Conservation (phyloP, 495 filamentous ascomycete species). For the Neurospora africana region DNA sequence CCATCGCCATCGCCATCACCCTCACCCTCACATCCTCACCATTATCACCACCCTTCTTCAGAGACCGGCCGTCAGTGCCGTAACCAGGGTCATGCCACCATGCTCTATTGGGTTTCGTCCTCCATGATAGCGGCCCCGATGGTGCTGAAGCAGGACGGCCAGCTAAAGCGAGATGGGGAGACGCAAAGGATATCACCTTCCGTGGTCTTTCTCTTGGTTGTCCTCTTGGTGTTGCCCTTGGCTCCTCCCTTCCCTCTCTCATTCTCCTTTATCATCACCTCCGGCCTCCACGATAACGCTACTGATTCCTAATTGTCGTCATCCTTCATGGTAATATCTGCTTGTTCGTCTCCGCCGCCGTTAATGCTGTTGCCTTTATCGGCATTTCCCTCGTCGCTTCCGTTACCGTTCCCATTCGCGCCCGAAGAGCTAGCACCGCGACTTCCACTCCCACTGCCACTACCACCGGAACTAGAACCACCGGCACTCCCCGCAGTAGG, state of each 20-base stretch:
- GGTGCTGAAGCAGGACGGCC: background rate
- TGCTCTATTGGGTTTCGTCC: background rate
- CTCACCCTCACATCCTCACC: background rate
- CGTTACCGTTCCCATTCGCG: background rate
- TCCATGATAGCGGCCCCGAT: background rate
- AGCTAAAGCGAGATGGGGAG: background rate
- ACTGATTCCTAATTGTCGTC: background rate
- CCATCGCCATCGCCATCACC: background rate
- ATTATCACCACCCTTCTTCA: background rate
- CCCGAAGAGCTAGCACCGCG: background rate
- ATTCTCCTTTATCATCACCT: background rate
- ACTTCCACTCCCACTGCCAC: background rate
- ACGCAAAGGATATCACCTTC: background rate
- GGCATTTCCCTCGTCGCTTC: background rate
- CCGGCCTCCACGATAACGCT: background rate
- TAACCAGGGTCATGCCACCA: background rate
- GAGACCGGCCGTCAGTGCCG: background rate
- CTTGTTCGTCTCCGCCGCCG: background rate
- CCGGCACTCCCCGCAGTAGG: background rate
- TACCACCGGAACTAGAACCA: background rate
- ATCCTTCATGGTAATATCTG: background rate
- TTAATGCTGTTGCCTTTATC: background rate
- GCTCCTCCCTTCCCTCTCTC: background rate
- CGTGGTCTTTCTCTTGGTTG: background rate
- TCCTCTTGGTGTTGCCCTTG: background rate